Base-by-base conservation (phyloP, 106 monocot genomes). In the Allium cepa region DNA sequence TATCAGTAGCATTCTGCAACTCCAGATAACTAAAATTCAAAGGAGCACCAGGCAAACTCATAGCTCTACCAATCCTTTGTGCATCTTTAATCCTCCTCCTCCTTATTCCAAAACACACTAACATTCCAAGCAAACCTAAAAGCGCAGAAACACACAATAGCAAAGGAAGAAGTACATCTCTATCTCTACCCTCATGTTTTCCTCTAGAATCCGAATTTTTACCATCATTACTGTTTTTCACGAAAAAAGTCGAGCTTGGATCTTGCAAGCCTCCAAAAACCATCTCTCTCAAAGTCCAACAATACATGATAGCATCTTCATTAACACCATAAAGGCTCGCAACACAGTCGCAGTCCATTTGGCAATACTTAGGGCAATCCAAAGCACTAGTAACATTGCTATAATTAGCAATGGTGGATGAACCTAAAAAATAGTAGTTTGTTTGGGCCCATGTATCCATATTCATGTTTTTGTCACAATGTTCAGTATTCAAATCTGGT, bases 201-300 rank as follows among this genome's bases (percentile, higher is more conserved):
- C 59, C 28, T 47, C 67, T 68, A 28, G 17, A 46, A 22, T 11
- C 10, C 60, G 56, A 58, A 17, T 63, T 46, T 22, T 50, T 7
- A 12, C 67, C 56, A 68, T 76, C 72, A 9, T 11, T 15, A 8
- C 57, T 66, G 22, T 69, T 65, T 63, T 81, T 81, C 11, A 81
- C 22, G 27, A 57, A 81, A 14, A 81, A 65, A 4, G 81, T 77
- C 8, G 69, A 65, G 36, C 77, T 73, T 11, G 81, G 81, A 72
- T 81, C 81, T 69, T 81, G 81, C 17, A 73, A 45, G 9, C 81
- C 77, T 8, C 77, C 81, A 14, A 81, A 81, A 9, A 81, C 62
- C 73, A 77, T 53, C 8, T 63, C 69, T 26, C 47, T 77, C 64
- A 81, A 59, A 51, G 72, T 77, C 81, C 69, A 81, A 57, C 81